These are phyloP conservation scores for Colletotrichum sp. DNA, from an alignment of 2,329 filamentous ascomycete species.

Conservation along the genomic window DNA sequence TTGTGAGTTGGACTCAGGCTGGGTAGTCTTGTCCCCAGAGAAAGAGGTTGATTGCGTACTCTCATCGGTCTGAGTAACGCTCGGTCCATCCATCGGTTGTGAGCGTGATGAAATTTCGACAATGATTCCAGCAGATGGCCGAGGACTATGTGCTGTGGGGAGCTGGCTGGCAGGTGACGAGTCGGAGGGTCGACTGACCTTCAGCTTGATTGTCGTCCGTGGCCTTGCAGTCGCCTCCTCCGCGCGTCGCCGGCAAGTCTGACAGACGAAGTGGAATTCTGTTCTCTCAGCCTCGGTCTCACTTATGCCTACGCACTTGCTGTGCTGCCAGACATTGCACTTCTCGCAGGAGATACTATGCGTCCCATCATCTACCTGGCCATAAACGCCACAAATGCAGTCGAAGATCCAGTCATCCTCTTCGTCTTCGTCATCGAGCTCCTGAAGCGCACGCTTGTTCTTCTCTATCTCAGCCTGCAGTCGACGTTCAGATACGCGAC, in stretches of 20 bases:
- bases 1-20: neutral
- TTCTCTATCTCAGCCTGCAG: slow-evolving; percentile 84
- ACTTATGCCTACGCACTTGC: slow-evolving; percentile 84
- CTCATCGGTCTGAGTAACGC: neutral
- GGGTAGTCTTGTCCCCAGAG: neutral
- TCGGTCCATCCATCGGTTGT: neutral
- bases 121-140: neutral
- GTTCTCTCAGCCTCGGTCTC: slow-evolving; percentile 81
- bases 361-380: slow-evolving; percentile 91
- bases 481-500: slow-evolving; percentile 77
- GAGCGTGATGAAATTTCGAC: neutral
- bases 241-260: slow-evolving; percentile 74
- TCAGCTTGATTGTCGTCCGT: slow-evolving; percentile 58
- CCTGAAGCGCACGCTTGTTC: slow-evolving; percentile 76
- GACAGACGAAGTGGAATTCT: slow-evolving; percentile 88
- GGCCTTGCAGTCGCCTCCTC: slow-evolving; percentile 67
- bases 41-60: neutral
- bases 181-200: slow-evolving; percentile 40
- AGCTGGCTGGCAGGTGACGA: neutral
- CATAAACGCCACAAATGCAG: slow-evolving; percentile 88
- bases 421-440: slow-evolving; percentile 68
- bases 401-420: slow-evolving; percentile 95
- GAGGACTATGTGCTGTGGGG: neutral
- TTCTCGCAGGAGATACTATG: slow-evolving; percentile 93
- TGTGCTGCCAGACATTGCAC: slow-evolving; percentile 97